Evolutionary conservation across 106 monocot genomes (phyloP), one percentile per base, ranked within the genome.

Genomic region (Allium fistulosum): DNA sequence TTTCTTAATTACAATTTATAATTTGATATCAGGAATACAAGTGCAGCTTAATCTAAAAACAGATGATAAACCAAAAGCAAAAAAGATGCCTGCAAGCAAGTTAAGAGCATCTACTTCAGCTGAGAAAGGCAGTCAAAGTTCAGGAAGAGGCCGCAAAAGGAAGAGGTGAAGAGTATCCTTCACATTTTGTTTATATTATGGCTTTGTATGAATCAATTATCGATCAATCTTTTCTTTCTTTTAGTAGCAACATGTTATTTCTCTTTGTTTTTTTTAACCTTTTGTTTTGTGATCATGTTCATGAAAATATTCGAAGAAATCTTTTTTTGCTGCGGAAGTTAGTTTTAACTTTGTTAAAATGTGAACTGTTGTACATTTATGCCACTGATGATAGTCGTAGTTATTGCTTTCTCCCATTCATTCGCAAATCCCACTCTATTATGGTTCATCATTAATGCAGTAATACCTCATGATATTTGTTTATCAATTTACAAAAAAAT

Each of bases 11-110:
- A 68, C n/a, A 10, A 6, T 47, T 49, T 57, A 6, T 48, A 22
- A 18, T 10, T 8, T 48, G 27, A 26, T 57, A 13, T 16, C 26
- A 94, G 94, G 94, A 16, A 78, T 94, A 47, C 84, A 82, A 76
- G 94, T 94, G 60, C 80, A 83, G 72, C 72, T 94, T 59, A 81
- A 94, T 73, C 72, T 94, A 73, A 90, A 90, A 65, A 81, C 47
- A 45, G 74, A 72, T 28, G 94, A 18, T 10, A 82, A 63, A 26
- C 75, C 87, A 8, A 87, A 60, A 7, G 51, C 64, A 0, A 87
- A 80, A 72, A 90, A 78, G 68, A 63, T 76, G 2, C 75, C 84
- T 15, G 76, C 80, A 48, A 74, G 82, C 65, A 87, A 78, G 77
- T 69, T 82, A 2, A 81, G 68, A 71, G 79, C 66, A 17, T 72